A percentile compares a stretch with the other conserved stretches of the same genome.
These are phyloP conservation scores for Adenanthera pavonina DNA, from an alignment of 306 rosid genomes.

Conservation along the genomic window DNA sequence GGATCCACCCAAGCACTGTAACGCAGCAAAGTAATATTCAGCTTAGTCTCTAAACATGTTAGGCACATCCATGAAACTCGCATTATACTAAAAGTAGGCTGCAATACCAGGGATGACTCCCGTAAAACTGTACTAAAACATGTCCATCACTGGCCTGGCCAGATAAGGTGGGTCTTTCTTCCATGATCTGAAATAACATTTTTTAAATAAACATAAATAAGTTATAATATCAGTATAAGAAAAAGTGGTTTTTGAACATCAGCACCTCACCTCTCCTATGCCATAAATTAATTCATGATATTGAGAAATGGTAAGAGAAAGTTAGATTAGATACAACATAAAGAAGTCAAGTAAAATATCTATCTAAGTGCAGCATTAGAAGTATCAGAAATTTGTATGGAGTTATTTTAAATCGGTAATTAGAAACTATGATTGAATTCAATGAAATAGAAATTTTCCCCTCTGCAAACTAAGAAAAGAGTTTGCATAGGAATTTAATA, in stretches of 20 bases:
- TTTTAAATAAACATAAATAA: conserved; percentile 26
- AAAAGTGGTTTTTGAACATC: conserved; percentile 1
- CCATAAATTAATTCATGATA: conserved; percentile 22
- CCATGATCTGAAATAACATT: conserved; percentile 50
- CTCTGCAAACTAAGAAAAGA: conserved; percentile 5
- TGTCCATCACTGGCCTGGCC: conserved; percentile 46
- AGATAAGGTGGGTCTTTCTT: conserved; percentile 48
- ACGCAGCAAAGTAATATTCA: conserved; percentile 30
- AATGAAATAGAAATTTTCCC: neutral
- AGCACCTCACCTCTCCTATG: conserved; percentile 2
- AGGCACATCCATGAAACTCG: conserved; percentile 26
- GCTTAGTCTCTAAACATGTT: conserved; percentile 12
- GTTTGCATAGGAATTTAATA: neutral
- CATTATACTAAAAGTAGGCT: conserved; percentile 13
- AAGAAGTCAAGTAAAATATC: neutral
- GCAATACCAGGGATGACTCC: conserved; percentile 50
- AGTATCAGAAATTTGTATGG: neutral
- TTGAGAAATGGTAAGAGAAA: conserved; percentile 15
- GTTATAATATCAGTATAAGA: neutral
- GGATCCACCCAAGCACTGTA: conserved; percentile 68
- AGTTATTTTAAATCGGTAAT: neutral
- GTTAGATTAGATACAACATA: conserved; percentile 30
- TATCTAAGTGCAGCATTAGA: neutral
- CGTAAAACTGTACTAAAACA: conserved; percentile 61
- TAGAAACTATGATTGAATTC: neutral